Base-by-base conservation (phyloP, 106 monocot species). In the Dendrobium chrysotoxum region DNA sequence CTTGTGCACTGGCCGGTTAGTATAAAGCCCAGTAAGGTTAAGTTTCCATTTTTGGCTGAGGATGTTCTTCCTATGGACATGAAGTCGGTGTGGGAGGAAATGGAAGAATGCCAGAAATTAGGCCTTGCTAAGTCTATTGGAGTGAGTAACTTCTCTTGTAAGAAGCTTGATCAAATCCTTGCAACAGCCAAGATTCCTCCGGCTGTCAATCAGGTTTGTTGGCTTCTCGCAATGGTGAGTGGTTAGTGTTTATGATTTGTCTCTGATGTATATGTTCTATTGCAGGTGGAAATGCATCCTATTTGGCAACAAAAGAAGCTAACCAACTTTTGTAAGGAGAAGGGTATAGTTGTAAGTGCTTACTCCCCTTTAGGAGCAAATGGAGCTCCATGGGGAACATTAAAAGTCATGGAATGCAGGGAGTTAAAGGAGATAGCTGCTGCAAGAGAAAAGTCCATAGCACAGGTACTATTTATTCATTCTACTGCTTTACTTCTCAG, bases 61-160 rank as follows among this genome's bases (percentile, higher is more conserved):
- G 90, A 87, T 45, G 16, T 85, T 4, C 50, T 85, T 10, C 88
- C 81, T 1, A 54, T 87, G 75, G 87, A 90, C 57, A 38, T 85
- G 40, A 80, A 83, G 30, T 79, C 68, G 9, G 80, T 87, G 12
- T 89, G 89, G 89, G 75, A 80, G 35, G 89, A 72, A 44, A 89
- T 89, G 87, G 89, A 89, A 75, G 87, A 89, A 82, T 89, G 89
- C 47, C 86, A 89, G 8, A 84, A 45, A 72, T 50, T 85, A 4
- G 89, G 89, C 40, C 77, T 89, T 8, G 25, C 80, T 0, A 90
- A 58, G 66, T 42, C 87, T 1, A 87, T 90, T 38, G 87, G 90
- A 1, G 90, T 90, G 10, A 90, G 90, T 41, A 90, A 90, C 55
- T 90, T 90, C 80, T 76, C 80, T 28, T 46, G 76, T 18, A 80